Evolutionary conservation across 192 early-diverging fungal species (phyloP), one percentile per base, ranked within the genome.

Genomic region (Coemansia sp.): DNA sequence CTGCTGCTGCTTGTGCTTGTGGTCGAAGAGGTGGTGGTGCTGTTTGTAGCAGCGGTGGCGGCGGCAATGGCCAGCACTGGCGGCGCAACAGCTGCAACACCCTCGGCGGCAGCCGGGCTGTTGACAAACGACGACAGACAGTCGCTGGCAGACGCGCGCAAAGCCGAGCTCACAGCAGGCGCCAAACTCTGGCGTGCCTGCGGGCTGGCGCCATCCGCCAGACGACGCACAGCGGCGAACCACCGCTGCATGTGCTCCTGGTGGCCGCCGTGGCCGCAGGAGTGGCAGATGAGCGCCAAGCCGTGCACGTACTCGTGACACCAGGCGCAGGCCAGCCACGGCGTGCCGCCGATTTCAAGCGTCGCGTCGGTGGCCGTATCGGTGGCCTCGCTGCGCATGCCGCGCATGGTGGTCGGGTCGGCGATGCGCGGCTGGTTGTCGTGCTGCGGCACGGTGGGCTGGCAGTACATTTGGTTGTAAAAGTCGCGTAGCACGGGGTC

Each of bases 221-320:
- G 68, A 30, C 54, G 43, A 37, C 61, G 76, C 22, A 67, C 71
- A 1, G 39, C 55, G 21, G 61, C 44, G 53, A 79, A 79, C 76
- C 76, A 79, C 42, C 57, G 25, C 57, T 64, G 62, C 52, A 79
- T 72, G n/a, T 79, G 76, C 53, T 65, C 66, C 49, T 79, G 69
- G 50, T 79, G 76, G 6, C 76, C 76, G 59, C 76, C 76, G 14
- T 79, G 76, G 8, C 76, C 76, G 27, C 76, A 79, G 1, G 66
- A 61, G 21, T 69, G 69, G 64, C 76, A 79, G 22, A 79, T 68
- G 46, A 79, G 51, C 38, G 76, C 76, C 39, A 67, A 66, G 22
- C 76, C 76, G 21, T 68, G 76, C 8, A 79, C 76, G 57, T 72
- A 73, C 50, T 79, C 76, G 46, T 68, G 65, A 50, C 76, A 79